Evolutionary conservation across 345 rosid genomes (phyloP), one percentile per base, ranked within the genome.

Genomic region (Moringa oleifera): DNA sequence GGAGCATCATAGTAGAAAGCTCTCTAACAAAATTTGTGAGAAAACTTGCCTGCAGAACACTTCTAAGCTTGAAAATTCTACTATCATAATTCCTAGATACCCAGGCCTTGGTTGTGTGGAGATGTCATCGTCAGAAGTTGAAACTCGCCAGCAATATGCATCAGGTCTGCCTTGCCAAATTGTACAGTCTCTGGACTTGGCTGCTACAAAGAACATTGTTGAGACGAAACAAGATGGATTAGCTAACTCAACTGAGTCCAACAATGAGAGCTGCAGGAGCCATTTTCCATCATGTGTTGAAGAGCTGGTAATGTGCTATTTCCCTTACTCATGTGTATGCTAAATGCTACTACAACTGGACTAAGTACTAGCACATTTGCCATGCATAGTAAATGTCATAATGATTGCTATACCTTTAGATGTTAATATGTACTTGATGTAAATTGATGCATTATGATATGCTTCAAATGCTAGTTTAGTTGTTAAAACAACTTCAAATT

Each of bases 271-370:
- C 62, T 72, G 66, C 47, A 65, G 71, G 68, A 79, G 68, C 50
- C 64, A 59, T 75, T 51, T 77, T 67, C 74, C 76, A 46, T 60
- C 73, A 65, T 72, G 58, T 74, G 65, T 75, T n/a, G 86, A 68
- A 65, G 86, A 82, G 60, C 86, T 72, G 85, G 97, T 90, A 74
- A 37, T 41, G 17, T 9, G 17, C 47, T 41, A 41, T 9, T 41
- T 15, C 47, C 47, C 12, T 1, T 41, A 41, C 47, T 28, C 13
- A 4, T 15, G 12, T 5, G 9, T 5, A 41, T n/a, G n/a, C n/a
- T n/a, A 41, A 41, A 41, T 41, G 47, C 47, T 41, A 15, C 47
- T 41, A 41, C 12, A 21, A 18, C 65, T 64, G 20, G 19, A 16
- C 49, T 52, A 51, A 23, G 21, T 59, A 41, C 55, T 25, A n/a